Base-by-base conservation (phyloP, 805 yeast species). In the Teunomyces aglyptinius region DNA sequence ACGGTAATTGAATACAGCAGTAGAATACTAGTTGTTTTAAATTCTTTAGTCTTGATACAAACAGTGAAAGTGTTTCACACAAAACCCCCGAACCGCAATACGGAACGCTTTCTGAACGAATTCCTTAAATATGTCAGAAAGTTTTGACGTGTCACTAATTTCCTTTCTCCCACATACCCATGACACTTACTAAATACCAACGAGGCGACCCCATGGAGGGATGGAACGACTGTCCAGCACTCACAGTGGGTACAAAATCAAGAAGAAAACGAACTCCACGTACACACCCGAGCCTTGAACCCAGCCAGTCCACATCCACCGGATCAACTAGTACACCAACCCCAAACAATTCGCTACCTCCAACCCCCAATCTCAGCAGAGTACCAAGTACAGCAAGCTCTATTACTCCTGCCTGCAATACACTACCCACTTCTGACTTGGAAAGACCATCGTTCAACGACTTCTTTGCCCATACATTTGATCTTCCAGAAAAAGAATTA, bases 211-310 rank as follows among this genome's bases (percentile, higher is more conserved):
- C 59, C 26, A 66, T 67, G 54, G 71, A 65, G 49, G 86, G 85
- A 11, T 82, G 86, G 86, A 82, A 82, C 55, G 87, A 82, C 59
- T 81, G 84, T 56, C 83, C 83, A 0, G 63, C 72, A 1, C 50
- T 35, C n/a, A 40, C 31, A 39, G 34, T 36, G 22, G 45, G 47
- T 35, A 31, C 31, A 18, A 42, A 18, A n/a, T 36, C 40, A 18
- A 43, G 41, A 36, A 38, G 44, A 31, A 29, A 44, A n/a, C 22
- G 49, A 24, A 42, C 43, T 13, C 46, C 55, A 45, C 48, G 11
- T 22, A 27, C 35, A n/a, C 39, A 36, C 10, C 16, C 15, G n/a
- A 22, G 28, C 20, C 20, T 11, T 11, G n/a, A 16, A 13, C 4
- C 20, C 11, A 31, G 16, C 16, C 18, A 13, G 12, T 19, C 38